A percentile compares a stretch with the other conserved stretches of the same genome.
Evolutionary conservation across 2,329 filamentous ascomycete genomes (phyloP).

Genomic region (Colletotrichum aenigma): DNA sequence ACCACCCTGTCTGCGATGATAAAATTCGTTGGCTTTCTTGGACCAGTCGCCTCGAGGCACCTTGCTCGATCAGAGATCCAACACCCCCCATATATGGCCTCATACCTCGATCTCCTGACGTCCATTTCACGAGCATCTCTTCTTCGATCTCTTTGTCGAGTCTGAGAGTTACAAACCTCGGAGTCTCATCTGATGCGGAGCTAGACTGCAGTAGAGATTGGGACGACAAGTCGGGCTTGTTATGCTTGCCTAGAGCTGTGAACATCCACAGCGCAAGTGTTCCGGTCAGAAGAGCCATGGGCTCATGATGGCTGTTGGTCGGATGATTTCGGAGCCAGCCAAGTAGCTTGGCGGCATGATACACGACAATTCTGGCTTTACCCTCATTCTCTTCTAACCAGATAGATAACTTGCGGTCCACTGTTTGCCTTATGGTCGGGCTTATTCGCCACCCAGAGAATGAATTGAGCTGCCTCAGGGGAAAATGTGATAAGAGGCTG

Average conservation of each 20-base stretch:
- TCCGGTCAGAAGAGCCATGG: not conserved
- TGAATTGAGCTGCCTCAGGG: not conserved
- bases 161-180: not conserved
- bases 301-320: not conserved
- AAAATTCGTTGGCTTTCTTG: not conserved
- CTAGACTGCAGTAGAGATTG: no score
- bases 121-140: not conserved
- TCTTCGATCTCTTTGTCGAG: not conserved
- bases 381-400: not conserved
- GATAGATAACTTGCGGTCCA: not conserved
- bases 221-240: not conserved
- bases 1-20: not conserved
- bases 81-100: not conserved
- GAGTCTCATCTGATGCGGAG: not conserved
- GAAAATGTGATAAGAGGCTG: not conserved
- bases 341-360: not conserved
- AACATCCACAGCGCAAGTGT: not conserved
- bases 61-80: not conserved
- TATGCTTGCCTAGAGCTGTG: not conserved
- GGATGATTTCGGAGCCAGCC: not conserved
- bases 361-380: not conserved
- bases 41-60: not conserved
- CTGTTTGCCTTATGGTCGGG: not conserved
- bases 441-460: not conserved
- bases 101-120: not conserved